Evolutionary conservation across 768 basidiomycete genomes (phyloP).

Genomic region (Auricularia sp.): DNA sequence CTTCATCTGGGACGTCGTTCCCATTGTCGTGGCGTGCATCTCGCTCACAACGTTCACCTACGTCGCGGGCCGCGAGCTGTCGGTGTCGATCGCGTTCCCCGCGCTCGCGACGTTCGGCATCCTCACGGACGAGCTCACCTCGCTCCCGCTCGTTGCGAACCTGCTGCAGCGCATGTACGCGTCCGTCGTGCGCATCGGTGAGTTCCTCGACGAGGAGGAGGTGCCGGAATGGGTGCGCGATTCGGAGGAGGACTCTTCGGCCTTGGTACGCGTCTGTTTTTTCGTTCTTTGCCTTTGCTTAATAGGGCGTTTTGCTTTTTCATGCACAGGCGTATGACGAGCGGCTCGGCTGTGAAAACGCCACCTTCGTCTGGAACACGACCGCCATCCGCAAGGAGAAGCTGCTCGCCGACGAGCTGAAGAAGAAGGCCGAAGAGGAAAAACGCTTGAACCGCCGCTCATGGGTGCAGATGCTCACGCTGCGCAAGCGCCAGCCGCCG

Average conservation of each 20-base stretch:
- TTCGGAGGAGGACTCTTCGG: slow-evolving; percentile 29
- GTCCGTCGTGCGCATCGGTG: slow-evolving; percentile 61
- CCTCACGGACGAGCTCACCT: slow-evolving; percentile 1
- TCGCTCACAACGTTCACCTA: not conserved
- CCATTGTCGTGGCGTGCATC: not conserved
- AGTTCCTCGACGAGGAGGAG: slow-evolving; percentile 64
- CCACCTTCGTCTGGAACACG: slow-evolving; percentile 1
- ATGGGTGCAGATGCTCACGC: not conserved
- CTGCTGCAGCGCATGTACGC: not conserved
- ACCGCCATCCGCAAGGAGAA: not conserved
- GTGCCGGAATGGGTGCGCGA: slow-evolving; percentile 72
- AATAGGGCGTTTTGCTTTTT: no score
- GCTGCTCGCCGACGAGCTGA: not conserved
- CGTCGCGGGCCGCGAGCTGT: not conserved
- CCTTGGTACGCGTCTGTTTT: not conserved
- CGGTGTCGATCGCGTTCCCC: not conserved
- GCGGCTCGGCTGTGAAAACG: not conserved
- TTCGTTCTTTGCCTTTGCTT: no score
- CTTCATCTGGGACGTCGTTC: slow-evolving; percentile 1
- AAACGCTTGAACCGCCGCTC: not conserved
- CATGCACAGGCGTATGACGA: not conserved
- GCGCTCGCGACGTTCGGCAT: not conserved
- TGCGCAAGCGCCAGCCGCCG: not conserved
- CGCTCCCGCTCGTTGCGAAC: not conserved
- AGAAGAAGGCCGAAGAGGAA: not conserved